These are phyloP conservation scores for Jamesozyma gamospora DNA, from an alignment of 805 yeast genomes.

Conservation along the genomic window DNA sequence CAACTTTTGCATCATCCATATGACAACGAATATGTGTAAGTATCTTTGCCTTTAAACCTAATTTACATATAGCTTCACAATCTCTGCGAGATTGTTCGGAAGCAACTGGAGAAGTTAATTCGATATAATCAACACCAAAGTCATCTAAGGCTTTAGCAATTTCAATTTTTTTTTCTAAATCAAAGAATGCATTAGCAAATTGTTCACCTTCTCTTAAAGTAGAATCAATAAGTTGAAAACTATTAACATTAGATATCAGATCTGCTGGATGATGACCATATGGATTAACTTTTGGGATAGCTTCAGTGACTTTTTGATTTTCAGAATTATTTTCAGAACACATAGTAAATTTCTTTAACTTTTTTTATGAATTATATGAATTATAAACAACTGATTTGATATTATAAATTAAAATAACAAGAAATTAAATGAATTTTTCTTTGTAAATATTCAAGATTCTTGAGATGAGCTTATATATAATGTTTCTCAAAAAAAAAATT, in stretches of 20 bases:
- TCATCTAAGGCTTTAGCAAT: constrained; percentile 96
- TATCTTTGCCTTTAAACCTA: constrained; percentile 91
- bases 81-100: constrained; percentile 86
- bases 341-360: neutral
- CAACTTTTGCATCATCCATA: constrained; percentile 97
- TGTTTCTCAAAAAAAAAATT: no score
- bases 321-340: neutral
- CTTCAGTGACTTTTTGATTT: constrained; percentile 7
- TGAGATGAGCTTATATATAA: no score
- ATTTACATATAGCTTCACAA: constrained; percentile 97
- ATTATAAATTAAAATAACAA: no score
- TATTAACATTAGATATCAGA: constrained; percentile 77
- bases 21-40: constrained; percentile 96
- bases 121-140: constrained; percentile 96
- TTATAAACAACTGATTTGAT: no score
- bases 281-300: constrained; percentile 48
- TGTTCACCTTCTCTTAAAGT: constrained; percentile 98
- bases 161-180: constrained; percentile 89
- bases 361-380: no score
- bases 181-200: constrained; percentile 93
- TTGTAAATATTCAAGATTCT: no score
- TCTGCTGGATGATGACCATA: constrained; percentile 95
- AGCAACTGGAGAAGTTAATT: constrained; percentile 95
- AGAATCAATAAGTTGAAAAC: constrained; percentile 87
- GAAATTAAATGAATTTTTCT: no score